phyloP scores from a whole-genome alignment of 352 stramenopile genomes.

The Globisporangium orthogonon region DNA sequence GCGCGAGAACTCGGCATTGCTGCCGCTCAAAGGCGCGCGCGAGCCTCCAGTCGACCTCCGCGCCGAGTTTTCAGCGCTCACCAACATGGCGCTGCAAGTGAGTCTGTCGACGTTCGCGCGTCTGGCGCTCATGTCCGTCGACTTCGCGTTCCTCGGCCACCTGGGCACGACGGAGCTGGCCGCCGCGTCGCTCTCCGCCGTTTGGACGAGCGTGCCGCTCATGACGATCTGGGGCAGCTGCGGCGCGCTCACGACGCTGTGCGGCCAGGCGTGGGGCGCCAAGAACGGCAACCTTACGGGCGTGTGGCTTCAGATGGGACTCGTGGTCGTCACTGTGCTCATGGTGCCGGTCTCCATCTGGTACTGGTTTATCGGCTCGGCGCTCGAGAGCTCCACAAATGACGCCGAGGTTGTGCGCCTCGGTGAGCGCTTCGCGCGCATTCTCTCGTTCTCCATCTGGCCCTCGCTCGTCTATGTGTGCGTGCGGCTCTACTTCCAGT shows the following conservation, averaged over 20 bases:
- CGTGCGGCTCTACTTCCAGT: conserved; percentile 1
- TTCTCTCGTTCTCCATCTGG: conserved; percentile 75
- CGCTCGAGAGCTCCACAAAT: conserved; percentile 55
- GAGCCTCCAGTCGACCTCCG: conserved; percentile 46
- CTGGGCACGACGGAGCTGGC: conserved; percentile 60
- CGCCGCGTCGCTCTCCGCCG: conserved; percentile 59
- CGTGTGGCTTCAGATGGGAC: conserved; percentile 33
- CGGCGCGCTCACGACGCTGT: conserved; percentile 56
- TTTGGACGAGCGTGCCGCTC: conserved; percentile 71
- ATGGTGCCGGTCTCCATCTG: conserved; percentile 31
- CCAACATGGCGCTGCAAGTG: conserved; percentile 74
- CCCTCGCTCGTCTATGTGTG: conserved; percentile 73
- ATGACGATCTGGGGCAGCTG: conserved; percentile 53
- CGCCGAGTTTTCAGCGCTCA: conserved; percentile 51
- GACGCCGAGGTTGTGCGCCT: conserved; percentile 60
- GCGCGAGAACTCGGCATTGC: conserved; percentile 10
- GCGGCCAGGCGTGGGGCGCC: conserved; percentile 29
- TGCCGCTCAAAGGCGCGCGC: not conserved
- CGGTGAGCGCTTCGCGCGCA: conserved; percentile 64
- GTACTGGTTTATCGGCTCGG: conserved; percentile 40
- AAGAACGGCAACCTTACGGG: conserved; percentile 28
- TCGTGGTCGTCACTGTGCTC: conserved; percentile 24
- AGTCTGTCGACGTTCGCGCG: conserved; percentile 69
- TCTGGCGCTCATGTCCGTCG: conserved; percentile 69
- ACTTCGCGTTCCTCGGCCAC: conserved; percentile 73